phyloP scores from a whole-genome alignment of 192 early-diverging fungal genomes.

The Geranomyces michiganensis region DNA sequence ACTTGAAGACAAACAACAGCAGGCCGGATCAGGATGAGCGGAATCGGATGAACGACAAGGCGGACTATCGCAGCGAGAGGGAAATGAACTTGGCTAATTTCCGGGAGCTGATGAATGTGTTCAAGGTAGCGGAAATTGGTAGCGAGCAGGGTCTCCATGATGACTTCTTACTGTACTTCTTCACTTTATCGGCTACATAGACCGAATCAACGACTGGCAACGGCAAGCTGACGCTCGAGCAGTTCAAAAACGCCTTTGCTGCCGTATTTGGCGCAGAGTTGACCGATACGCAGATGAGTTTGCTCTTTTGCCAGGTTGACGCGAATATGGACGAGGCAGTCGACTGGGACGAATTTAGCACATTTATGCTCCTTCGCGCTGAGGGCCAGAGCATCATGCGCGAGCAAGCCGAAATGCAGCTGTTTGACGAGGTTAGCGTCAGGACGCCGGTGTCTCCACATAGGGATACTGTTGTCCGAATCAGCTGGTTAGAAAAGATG shows the following conservation, averaged over 20 bases:
- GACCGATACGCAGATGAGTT: constrained; percentile 57
- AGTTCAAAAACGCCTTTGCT: constrained; percentile 56
- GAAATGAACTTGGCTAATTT: constrained; percentile 57
- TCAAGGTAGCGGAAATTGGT: constrained; percentile 47
- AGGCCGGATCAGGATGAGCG: neutral
- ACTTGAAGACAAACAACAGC: constrained; percentile 2
- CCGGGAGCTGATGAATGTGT: constrained; percentile 53
- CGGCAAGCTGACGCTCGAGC: constrained; percentile 33
- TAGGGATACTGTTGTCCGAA: constrained; percentile 44
- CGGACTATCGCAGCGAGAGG: constrained; percentile 50
- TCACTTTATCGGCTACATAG: neutral
- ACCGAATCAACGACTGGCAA: constrained; percentile 6
- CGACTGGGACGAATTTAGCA: constrained; percentile 65
- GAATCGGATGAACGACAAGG: constrained; percentile 52
- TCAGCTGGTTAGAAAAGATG: constrained; percentile 36
- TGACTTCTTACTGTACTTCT: neutral
- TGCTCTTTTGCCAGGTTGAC: constrained; percentile 65
- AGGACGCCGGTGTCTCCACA: constrained; percentile 44
- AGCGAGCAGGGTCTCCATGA: neutral
- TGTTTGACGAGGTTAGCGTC: constrained; percentile 37
- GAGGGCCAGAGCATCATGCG: constrained; percentile 53
- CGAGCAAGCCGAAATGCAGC: constrained; percentile 46
- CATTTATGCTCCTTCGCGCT: constrained; percentile 57
- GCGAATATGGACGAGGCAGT: constrained; percentile 57
- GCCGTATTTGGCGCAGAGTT: constrained; percentile 48